These are phyloP conservation scores for Fraxinus greggii DNA, from an alignment of 305 asterid species.

Conservation along the genomic window DNA sequence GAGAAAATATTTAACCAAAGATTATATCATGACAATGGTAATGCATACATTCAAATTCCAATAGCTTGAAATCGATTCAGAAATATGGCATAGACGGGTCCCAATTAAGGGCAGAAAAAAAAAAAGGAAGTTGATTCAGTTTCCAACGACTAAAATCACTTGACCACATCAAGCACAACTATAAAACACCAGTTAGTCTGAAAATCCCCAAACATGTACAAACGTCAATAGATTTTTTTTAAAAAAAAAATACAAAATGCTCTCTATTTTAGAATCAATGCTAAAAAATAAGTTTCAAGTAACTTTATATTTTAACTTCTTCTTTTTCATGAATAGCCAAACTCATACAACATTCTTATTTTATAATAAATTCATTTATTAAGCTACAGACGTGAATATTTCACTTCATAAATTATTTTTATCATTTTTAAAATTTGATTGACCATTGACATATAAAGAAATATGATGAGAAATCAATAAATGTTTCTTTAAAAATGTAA, in stretches of 20 bases:
- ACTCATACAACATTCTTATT: too few species aligned
- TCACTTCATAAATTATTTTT: too few species aligned
- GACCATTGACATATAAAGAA: background rate
- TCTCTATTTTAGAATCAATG: too few species aligned
- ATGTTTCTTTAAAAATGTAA: background rate
- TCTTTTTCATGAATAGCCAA: too few species aligned
- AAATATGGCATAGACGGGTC: background rate
- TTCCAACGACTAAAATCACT: background rate
- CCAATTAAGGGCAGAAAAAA: background rate
- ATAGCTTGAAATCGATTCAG: background rate
- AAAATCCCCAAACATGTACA: background rate
- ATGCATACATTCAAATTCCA: background rate
- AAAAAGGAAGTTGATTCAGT: too few species aligned
- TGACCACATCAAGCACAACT: background rate
- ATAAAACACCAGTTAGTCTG: background rate
- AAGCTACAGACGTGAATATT: too few species aligned
- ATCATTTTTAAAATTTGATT: background rate
- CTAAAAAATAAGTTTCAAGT: too few species aligned
- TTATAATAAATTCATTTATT: too few species aligned
- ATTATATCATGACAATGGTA: background rate
- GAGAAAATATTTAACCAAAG: background rate
- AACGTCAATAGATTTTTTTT: too few species aligned
- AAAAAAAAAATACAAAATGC: too few species aligned
- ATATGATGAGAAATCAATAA: background rate
- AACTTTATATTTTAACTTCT: too few species aligned